These are phyloP conservation scores for Crithidia bombi DNA, from an alignment of 208 protist genomes.

Conservation along the genomic window DNA sequence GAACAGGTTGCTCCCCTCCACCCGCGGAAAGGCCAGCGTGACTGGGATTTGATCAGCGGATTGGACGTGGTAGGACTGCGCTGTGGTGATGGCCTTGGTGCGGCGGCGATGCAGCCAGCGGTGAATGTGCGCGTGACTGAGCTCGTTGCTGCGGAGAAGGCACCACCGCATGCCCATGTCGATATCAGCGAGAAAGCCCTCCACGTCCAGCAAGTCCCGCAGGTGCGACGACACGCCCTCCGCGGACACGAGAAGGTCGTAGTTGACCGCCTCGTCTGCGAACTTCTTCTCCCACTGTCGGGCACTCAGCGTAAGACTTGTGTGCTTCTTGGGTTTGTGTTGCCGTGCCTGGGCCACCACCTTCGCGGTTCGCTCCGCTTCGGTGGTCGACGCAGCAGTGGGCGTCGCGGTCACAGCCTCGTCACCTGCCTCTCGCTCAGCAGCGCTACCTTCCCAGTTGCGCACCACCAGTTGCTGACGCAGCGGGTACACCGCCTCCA, in stretches of 20 bases:
- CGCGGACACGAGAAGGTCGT: constrained; percentile 83
- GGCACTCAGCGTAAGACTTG: constrained; percentile 76
- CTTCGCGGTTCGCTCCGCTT: constrained; percentile 19
- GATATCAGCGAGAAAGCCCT: constrained; percentile 77
- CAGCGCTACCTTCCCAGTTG: constrained; percentile 46
- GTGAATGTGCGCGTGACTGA: constrained; percentile 76
- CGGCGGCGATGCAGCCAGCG: constrained; percentile 80
- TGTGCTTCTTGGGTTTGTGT: constrained; percentile 37
- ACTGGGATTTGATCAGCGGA: constrained; percentile 66
- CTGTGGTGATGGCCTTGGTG: constrained; percentile 33
- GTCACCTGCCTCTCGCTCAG: constrained; percentile 15
- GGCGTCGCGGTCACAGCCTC: background rate
- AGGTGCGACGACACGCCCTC: constrained; percentile 84
- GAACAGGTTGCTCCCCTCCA: constrained; percentile 63
- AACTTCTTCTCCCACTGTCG: constrained; percentile 78
- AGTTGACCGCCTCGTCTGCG: constrained; percentile 72
- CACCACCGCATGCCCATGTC: constrained; percentile 85
- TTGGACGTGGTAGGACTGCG: constrained; percentile 50
- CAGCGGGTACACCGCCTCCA: constrained; percentile 84
- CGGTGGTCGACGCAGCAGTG: background rate
- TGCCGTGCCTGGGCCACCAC: constrained; percentile 14
- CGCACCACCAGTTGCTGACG: constrained; percentile 77
- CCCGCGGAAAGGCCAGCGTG: constrained; percentile 76
- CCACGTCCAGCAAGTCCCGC: constrained; percentile 83
- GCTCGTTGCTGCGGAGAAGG: constrained; percentile 46